Base-by-base conservation (phyloP, 169 alveolate species). In the Cryptosporidium tyzzeri region DNA sequence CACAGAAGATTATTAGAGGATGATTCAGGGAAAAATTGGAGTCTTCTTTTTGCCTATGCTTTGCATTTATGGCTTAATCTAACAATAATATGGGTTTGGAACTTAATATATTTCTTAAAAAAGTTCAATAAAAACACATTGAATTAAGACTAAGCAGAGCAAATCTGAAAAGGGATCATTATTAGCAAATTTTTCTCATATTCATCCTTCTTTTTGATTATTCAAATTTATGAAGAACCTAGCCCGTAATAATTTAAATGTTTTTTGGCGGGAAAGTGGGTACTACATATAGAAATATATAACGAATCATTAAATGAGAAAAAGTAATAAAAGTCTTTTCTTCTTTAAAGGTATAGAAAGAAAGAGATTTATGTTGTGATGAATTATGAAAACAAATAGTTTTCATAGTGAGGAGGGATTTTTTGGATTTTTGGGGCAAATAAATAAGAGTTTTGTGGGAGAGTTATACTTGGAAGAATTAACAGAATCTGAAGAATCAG, bases 241-340 rank as follows among this genome's bases (percentile, higher is more conserved):
- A 31, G 10, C 3, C 14, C 14, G 71, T 14, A n/a, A 26, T 26
- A 31, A 35, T 65, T 48, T 2, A 48, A 48, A 65, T 7, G 14
- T n/a, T 10, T 62, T 23, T 65, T 65, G 71, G 71, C 71, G 71
- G 71, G 44, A 65, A 65, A 65, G 71, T 65, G 71, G 71, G 71
- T 55, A 55, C 37, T 21, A 0, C 21, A 14, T 41, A 8, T 0
- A 6, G 45, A 45, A 48, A 48, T 48, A 48, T 14, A 48, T 48
- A 10, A 10, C 0, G n/a, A 55, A n/a, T 55, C 1, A 21, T 6
- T 23, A 5, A 55, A 55, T 16, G 35, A 26, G 0, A 55, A 55
- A n/a, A 55, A 55, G 37, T 21, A 48, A 48, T 48, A 48, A 14
- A 48, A 48, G 23, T 14, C 21, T 48, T 48, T 41, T 48, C 55